phyloP scores from a whole-genome alignment of 1,284 basidiomycete species.

The Hymenochaete sp. region DNA sequence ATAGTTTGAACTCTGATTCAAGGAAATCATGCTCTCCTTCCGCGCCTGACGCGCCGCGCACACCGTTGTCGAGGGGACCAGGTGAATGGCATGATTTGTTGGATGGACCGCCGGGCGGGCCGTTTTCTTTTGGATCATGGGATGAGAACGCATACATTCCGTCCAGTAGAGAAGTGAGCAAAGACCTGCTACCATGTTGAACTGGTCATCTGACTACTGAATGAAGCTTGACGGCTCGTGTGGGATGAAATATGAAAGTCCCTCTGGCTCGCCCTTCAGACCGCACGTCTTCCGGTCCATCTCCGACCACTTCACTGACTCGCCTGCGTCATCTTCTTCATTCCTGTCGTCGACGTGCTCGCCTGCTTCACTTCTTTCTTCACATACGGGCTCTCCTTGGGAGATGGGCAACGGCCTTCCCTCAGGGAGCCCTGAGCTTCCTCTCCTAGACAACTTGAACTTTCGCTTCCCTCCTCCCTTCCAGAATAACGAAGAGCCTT shows the following conservation, averaged over 20 bases:
- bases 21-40: neutral
- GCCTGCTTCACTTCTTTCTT: constrained; percentile 7
- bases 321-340: constrained; percentile 14
- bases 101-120: constrained; percentile 7
- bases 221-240: neutral
- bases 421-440: constrained; percentile 1
- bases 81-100: constrained; percentile 14
- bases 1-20: no score
- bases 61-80: constrained; percentile 2
- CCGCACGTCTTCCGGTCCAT: constrained; percentile 9
- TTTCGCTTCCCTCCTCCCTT: neutral
- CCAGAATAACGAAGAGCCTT: constrained; percentile 1
- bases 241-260: neutral
- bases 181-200: neutral
- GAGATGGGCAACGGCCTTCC: constrained; percentile 9
- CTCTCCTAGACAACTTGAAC: constrained; percentile 1
- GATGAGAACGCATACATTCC: constrained; percentile 4
- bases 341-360: constrained; percentile 13
- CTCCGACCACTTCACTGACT: constrained; percentile 14
- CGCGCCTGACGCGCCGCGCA: constrained; percentile 4
- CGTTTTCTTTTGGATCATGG: constrained; percentile 10
- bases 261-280: constrained; percentile 10
- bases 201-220: neutral
- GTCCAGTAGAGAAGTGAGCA: neutral
- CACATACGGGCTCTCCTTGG: constrained; percentile 18